phyloP scores from a whole-genome alignment of 164 flowering plant genomes.

The Piper longum region DNA sequence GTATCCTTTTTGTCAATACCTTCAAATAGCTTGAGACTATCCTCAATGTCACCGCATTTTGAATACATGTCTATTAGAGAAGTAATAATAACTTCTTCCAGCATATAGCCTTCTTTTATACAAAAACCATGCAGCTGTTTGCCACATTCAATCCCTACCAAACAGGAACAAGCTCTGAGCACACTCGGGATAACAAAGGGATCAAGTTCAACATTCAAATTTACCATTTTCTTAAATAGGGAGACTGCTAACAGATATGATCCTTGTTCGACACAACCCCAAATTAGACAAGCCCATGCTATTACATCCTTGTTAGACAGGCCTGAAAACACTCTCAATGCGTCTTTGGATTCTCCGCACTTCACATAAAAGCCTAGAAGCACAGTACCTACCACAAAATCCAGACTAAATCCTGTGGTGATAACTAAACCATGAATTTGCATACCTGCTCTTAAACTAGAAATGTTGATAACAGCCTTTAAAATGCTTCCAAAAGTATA shows the following conservation, averaged over 20 bases:
- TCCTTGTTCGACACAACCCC: conserved; percentile 13
- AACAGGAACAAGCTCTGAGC: conserved; percentile 17
- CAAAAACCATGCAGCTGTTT: conserved; percentile 16
- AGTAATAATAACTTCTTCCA: conserved; percentile 11
- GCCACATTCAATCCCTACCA: conserved; percentile 12
- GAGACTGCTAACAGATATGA: conserved; percentile 13
- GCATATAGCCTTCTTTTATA: conserved; percentile 13
- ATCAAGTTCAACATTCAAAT: conserved; percentile 11
- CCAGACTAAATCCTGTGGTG: conserved; percentile 12
- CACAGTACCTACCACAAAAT: conserved; percentile 14
- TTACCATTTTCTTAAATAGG: conserved; percentile 16
- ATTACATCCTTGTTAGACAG: conserved; percentile 15
- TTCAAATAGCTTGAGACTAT: conserved; percentile 10
- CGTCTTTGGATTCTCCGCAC: conserved; percentile 8
- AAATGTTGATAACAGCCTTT: conserved; percentile 9
- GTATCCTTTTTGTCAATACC: conserved; percentile 9
- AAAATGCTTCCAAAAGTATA: conserved; percentile 16
- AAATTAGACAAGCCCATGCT: conserved; percentile 17
- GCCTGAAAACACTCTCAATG: conserved; percentile 9
- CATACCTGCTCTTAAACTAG: conserved; percentile 10
- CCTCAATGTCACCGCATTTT: conserved; percentile 17
- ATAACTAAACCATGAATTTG: conserved; percentile 22
- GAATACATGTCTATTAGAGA: conserved; percentile 19
- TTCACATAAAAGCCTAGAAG: conserved; percentile 17
- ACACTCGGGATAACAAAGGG: conserved; percentile 17